Evolutionary conservation across 441 rosid genomes (phyloP).

Genomic region (Sinapis alba): DNA sequence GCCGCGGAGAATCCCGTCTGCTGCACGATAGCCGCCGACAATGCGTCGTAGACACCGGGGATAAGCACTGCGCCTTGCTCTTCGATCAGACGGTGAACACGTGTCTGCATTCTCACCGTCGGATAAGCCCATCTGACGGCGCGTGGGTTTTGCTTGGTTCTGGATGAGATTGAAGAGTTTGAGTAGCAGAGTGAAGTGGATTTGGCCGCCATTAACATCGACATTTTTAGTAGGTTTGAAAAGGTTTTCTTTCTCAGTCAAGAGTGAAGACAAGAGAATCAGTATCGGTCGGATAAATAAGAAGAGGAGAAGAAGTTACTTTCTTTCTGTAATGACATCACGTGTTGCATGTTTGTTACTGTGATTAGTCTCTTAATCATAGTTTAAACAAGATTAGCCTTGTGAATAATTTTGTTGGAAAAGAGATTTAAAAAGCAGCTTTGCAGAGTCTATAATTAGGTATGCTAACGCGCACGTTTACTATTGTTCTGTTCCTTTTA

Average conservation of each 20-base stretch:
- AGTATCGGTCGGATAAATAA: conserved; percentile 2
- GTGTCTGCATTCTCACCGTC: conserved; percentile 48
- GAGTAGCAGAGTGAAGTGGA: conserved; percentile 30
- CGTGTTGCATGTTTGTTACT: conserved; percentile 7
- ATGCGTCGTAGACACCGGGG: conserved; percentile 59
- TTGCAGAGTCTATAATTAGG: conserved; percentile 19
- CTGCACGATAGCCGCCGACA: conserved; percentile 53
- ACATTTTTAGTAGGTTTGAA: conserved; percentile 19
- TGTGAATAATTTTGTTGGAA: neutral
- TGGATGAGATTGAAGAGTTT: conserved; percentile 9
- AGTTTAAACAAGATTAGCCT: neutral
- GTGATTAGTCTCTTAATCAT: neutral
- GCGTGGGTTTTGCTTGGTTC: neutral
- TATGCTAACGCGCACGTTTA: conserved; percentile 25
- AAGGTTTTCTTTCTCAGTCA: neutral
- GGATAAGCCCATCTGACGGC: conserved; percentile 31
- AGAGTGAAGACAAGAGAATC: neutral
- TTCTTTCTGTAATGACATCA: neutral
- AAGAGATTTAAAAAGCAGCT: neutral
- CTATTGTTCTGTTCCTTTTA: neutral
- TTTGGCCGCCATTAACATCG: conserved; percentile 34
- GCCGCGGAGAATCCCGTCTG: conserved; percentile 52
- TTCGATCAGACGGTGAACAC: conserved; percentile 53
- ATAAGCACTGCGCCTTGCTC: conserved; percentile 47
- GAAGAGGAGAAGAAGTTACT: neutral